Evolutionary conservation across 2,329 filamentous ascomycete species (phyloP).

Genomic region (Fusarium subglutinans): DNA sequence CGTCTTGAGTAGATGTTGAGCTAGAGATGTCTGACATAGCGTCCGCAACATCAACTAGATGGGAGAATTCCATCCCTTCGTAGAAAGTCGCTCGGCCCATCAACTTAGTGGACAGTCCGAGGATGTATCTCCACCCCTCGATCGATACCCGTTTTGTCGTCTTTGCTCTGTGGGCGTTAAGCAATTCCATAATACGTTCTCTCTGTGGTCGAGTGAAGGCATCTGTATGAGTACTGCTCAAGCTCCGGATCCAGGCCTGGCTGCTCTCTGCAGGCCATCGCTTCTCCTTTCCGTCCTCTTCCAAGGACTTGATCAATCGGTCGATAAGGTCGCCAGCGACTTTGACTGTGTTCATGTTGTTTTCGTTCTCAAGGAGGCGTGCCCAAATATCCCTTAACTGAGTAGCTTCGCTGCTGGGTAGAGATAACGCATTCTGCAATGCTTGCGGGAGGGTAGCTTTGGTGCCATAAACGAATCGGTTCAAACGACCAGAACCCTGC

Average conservation of each 20-base stretch:
- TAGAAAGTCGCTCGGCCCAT: constrained; percentile 63
- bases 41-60: constrained; percentile 49
- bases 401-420: constrained; percentile 18
- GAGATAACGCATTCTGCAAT: constrained; percentile 39
- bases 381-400: constrained; percentile 43
- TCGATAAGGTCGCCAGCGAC: constrained; percentile 47
- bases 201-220: constrained; percentile 54
- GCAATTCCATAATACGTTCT: constrained; percentile 53
- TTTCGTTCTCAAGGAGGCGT: constrained; percentile 49
- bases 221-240: constrained; percentile 51
- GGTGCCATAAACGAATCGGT: constrained; percentile 41
- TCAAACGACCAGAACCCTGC: constrained; percentile 46
- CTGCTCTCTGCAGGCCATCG: constrained; percentile 45
- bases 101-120: constrained; percentile 59
- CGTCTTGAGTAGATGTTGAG: constrained; percentile 38
- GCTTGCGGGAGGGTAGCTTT: constrained; percentile 39
- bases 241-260: constrained; percentile 44
- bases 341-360: constrained; percentile 49
- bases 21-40: constrained; percentile 43
- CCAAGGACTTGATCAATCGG: constrained; percentile 44
- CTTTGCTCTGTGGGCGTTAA: constrained; percentile 44
- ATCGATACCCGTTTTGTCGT: constrained; percentile 39
- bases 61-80: constrained; percentile 54
- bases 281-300: constrained; percentile 44
- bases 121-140: constrained; percentile 49